phyloP scores from a whole-genome alignment of 2,329 filamentous ascomycete species.

The Blumeriella jaapii region DNA sequence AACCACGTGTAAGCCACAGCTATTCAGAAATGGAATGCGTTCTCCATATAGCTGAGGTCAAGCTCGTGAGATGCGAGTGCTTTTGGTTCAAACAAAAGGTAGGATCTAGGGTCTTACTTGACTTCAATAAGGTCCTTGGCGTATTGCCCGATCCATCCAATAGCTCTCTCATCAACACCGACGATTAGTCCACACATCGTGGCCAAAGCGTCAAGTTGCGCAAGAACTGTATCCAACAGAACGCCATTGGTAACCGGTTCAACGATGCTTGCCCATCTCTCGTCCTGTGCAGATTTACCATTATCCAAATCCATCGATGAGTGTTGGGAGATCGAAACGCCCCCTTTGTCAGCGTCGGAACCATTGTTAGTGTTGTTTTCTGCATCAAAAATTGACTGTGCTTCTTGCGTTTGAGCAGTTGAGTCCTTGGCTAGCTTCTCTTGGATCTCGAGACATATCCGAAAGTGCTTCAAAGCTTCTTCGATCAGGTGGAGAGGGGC shows the following conservation, averaged over 20 bases:
- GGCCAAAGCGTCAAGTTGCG: slow-evolving; percentile 45
- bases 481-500: slow-evolving; percentile 40
- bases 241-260: slow-evolving; percentile 53
- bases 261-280: slow-evolving; percentile 55
- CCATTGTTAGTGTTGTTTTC: slow-evolving; percentile 1
- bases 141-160: slow-evolving; percentile 1
- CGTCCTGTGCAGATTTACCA: slow-evolving; percentile 34
- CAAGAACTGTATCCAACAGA: slow-evolving; percentile 56
- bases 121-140: slow-evolving; percentile 4
- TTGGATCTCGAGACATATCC: slow-evolving; percentile 42
- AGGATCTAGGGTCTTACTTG: neutral
- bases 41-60: neutral
- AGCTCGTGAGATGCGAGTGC: no score
- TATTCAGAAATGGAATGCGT: neutral
- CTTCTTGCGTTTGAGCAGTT: slow-evolving; percentile 23
- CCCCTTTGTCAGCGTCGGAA: slow-evolving; percentile 30
- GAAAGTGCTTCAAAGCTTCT: slow-evolving; percentile 49
- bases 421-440: slow-evolving; percentile 35
- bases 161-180: neutral
- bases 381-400: slow-evolving; percentile 22
- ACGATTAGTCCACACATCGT: slow-evolving; percentile 35
- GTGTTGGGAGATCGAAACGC: slow-evolving; percentile 11
- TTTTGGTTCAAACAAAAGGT: neutral
- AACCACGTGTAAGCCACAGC: slow-evolving; percentile 36
- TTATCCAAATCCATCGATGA: slow-evolving; percentile 17